Evolutionary conservation across 2,329 filamentous ascomycete genomes (phyloP), one percentile per base, ranked within the genome.

Genomic region (Ophiostoma australiae): DNA sequence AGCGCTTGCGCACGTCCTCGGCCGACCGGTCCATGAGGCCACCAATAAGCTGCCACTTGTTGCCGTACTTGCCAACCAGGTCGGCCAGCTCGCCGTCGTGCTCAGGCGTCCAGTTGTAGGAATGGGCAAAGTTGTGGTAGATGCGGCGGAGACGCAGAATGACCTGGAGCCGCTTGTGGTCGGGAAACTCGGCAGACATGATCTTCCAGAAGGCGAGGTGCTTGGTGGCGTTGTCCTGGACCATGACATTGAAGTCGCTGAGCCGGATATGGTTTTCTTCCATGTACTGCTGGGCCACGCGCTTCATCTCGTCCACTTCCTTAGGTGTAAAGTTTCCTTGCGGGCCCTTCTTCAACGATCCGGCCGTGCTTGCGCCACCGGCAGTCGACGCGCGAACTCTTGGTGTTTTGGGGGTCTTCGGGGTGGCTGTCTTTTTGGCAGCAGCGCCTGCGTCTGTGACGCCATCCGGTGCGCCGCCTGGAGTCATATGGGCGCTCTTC

Each of bases 1-100:
- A 91, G 3, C 90, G 87, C 77, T 92, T 90, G 69, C 90, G 85
- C 69, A 89, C 84, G 76, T 92, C 90, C 72, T 88, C 85, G 0
- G 86, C 82, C 55, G 88, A 85, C 6, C 91, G 87, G 73, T 88
- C 88, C 73, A 91, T 84, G 31, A 86, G 74, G n/a, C 82, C 80
- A 0, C 84, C 87, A 73, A 93, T 90, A 37, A 82, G 74, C 13
- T 83, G 83, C 88, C 90, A 93, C 72, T 87, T 85, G 20, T 81
- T 83, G 1, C 84, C 82, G 68, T 85, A 78, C n/a, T 78, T 73
- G 3, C 83, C 79, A 69, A 85, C 82, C 6, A 86, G 77, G 0
- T 80, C 73, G 4, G 76, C 79, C 7, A 91, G 78, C 71, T 85
- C 81, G 10, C 85, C 79, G 70, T 90, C 87, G 74, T 91, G 84